Conservation (phyloP, 805 yeast genomes). For the Candida argentea region DNA sequence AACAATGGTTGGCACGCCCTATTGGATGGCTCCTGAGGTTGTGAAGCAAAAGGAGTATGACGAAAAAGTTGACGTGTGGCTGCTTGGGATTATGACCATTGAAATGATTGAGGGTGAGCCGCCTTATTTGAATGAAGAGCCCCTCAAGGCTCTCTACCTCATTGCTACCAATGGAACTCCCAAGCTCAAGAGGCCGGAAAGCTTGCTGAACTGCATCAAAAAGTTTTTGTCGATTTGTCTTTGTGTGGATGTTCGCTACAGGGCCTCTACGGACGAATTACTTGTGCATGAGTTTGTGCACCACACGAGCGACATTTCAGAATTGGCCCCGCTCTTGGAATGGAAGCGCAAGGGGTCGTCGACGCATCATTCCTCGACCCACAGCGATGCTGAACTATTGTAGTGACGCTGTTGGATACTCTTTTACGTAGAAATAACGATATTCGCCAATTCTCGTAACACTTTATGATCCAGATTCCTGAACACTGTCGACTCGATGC, state of each 20-base stretch:
- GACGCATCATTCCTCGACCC: not conserved
- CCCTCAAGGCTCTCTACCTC: slow-evolving; percentile 63
- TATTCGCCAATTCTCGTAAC: no score
- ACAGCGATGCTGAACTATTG: no score
- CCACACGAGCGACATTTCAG: slow-evolving; percentile 48
- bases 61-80: slow-evolving; percentile 77
- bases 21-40: slow-evolving; percentile 89
- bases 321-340: slow-evolving; percentile 48
- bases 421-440: no score
- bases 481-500: no score
- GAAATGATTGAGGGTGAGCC: slow-evolving; percentile 87
- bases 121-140: slow-evolving; percentile 73
- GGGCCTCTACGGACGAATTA: slow-evolving; percentile 87
- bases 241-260: slow-evolving; percentile 85
- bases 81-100: slow-evolving; percentile 75
- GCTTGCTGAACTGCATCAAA: slow-evolving; percentile 65
- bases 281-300: slow-evolving; percentile 65
- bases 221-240: slow-evolving; percentile 83
- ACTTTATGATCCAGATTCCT: no score
- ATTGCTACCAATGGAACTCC: slow-evolving; percentile 81
- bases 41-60: slow-evolving; percentile 73
- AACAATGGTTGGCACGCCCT: slow-evolving; percentile 83
- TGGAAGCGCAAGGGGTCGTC: slow-evolving; percentile 23
- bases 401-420: no score
- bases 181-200: slow-evolving; percentile 56